Percentiles rank a stretch among this genome's conserved stretches.
Evolutionary conservation across 495 filamentous ascomycete species (phyloP).

Genomic region (Neurospora sp.): DNA sequence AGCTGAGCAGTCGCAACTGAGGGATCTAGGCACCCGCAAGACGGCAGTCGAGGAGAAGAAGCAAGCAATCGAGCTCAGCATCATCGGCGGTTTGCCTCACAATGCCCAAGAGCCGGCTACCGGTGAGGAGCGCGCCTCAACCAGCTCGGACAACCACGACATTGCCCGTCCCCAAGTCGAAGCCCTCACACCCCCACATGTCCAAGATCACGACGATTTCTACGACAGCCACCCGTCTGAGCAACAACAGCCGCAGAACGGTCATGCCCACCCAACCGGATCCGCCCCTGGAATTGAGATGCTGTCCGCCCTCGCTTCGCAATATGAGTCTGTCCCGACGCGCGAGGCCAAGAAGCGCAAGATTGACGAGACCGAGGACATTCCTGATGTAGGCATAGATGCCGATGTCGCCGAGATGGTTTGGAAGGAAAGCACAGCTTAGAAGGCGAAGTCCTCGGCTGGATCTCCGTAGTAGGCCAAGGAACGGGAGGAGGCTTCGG

Average conservation of each 20-base stretch:
- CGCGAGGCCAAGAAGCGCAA: constrained; percentile 67
- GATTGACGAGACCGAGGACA: constrained; percentile 51
- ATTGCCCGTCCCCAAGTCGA: constrained; percentile 67
- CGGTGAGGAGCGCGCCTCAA: constrained; percentile 22
- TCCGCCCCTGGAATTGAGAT: constrained; percentile 39
- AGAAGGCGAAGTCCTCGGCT: not conserved
- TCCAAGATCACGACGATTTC: constrained; percentile 22
- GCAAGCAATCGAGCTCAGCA: constrained; percentile 77
- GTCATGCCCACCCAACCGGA: constrained; percentile 3
- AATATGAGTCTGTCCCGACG: constrained; percentile 34
- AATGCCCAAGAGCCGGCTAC: constrained; percentile 32
- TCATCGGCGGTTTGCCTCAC: constrained; percentile 66
- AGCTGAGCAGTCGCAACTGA: constrained; percentile 53
- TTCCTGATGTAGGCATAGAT: constrained; percentile 65
- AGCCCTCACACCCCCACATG: constrained; percentile 63
- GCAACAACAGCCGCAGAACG: constrained; percentile 17
- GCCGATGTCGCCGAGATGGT: constrained; percentile 77
- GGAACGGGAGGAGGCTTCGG: not conserved
- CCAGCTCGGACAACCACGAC: constrained; percentile 32
- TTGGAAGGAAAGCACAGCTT: constrained; percentile 34
- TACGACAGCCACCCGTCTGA: constrained; percentile 9
- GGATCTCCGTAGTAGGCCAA: not conserved
- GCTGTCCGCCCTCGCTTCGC: constrained; percentile 40
- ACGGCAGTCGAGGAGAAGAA: constrained; percentile 64
- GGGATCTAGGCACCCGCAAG: constrained; percentile 50